Conservation (phyloP, 225 moss, liverwort and hornwort species). For the Physcomitrium patens region DNA sequence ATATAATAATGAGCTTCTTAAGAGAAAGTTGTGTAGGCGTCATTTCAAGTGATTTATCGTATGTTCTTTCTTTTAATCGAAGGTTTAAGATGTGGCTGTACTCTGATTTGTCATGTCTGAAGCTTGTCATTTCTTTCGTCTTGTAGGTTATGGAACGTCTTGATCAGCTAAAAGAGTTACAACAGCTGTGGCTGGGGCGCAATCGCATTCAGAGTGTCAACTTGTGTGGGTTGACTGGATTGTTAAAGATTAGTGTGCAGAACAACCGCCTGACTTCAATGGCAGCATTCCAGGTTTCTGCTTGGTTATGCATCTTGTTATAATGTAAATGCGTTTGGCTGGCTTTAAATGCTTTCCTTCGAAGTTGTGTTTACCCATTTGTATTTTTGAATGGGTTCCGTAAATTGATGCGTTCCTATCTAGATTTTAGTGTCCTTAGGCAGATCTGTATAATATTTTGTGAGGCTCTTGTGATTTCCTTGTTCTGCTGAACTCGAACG, state of each 20-base stretch:
- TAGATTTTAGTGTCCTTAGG: constrained; percentile 15
- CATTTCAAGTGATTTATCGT: neutral
- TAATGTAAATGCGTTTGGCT: constrained; percentile 18
- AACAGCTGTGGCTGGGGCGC: constrained; percentile 90
- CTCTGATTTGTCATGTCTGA: neutral
- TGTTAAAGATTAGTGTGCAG: constrained; percentile 83
- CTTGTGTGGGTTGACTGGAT: constrained; percentile 75
- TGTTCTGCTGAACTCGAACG: constrained; percentile 5
- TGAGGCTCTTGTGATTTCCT: constrained; percentile 5
- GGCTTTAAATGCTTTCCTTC: neutral
- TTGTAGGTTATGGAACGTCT: constrained; percentile 81
- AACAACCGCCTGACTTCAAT: constrained; percentile 95
- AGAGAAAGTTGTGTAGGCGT: neutral
- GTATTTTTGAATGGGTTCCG: neutral
- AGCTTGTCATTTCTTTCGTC: neutral
- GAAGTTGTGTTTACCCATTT: neutral
- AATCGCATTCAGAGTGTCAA: constrained; percentile 81
- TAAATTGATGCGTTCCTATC: neutral
- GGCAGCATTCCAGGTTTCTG: constrained; percentile 68
- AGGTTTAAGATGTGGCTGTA: neutral
- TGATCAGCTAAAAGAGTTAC: constrained; percentile 63
- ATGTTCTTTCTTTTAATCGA: neutral
- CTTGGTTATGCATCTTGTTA: constrained; percentile 21
- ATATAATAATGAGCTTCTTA: neutral
- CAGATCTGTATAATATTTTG: neutral